These are phyloP conservation scores for Ogataea methylovora DNA, from an alignment of 805 yeast genomes.

Conservation along the genomic window DNA sequence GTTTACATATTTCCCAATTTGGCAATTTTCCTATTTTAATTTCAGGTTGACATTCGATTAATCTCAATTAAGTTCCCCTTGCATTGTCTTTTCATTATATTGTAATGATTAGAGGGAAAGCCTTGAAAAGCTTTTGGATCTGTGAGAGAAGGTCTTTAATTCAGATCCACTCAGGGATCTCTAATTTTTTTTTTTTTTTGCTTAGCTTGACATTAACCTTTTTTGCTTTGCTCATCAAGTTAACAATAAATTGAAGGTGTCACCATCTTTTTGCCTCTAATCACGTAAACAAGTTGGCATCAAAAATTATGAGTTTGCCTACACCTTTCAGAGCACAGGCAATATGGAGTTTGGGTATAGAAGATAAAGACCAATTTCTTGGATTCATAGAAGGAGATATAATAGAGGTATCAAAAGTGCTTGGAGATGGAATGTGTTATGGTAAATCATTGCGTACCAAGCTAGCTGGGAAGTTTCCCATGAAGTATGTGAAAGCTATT, in stretches of 20 bases:
- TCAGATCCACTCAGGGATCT: too few species aligned
- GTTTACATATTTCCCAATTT: slow-evolving; percentile 6
- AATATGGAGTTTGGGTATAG: slow-evolving; percentile 90
- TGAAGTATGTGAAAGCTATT: slow-evolving; percentile 67
- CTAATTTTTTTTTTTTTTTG: not conserved
- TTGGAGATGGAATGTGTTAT: slow-evolving; percentile 91
- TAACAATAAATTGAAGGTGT: too few species aligned
- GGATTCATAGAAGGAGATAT: slow-evolving; percentile 93
- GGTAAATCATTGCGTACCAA: slow-evolving; percentile 77
- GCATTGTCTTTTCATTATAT: too few species aligned
- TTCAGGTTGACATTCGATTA: too few species aligned
- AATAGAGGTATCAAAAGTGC: slow-evolving; percentile 63
- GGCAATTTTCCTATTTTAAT: too few species aligned
- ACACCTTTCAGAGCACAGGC: slow-evolving; percentile 38
- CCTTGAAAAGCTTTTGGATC: too few species aligned
- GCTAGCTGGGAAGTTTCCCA: slow-evolving; percentile 80
- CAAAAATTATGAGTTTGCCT: too few species aligned
- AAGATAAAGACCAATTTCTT: slow-evolving; percentile 68
- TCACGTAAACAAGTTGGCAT: too few species aligned
- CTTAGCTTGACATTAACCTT: not conserved
- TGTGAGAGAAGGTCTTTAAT: too few species aligned
- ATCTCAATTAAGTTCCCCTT: too few species aligned
- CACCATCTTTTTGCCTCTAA: too few species aligned
- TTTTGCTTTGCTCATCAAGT: not conserved
- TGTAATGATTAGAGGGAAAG: too few species aligned